phyloP scores from a whole-genome alignment of 169 alveolate genomes.

The Eimeria acervulina region DNA sequence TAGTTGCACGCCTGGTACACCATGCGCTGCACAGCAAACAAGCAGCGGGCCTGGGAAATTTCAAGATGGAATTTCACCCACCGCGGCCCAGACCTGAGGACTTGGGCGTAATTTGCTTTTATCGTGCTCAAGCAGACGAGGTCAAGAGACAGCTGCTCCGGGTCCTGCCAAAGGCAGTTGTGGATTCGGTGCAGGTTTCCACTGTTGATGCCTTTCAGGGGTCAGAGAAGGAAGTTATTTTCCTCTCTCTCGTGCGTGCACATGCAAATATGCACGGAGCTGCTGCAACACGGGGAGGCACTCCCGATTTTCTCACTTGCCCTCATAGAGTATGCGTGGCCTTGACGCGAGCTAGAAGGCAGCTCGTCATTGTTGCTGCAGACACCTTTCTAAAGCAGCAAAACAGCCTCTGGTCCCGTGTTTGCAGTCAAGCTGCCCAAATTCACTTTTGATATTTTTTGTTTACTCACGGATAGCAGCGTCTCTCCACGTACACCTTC shows the following conservation, averaged over 20 bases:
- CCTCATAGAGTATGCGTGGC: constrained; percentile 82
- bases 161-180: constrained; percentile 19
- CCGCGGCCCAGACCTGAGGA: constrained; percentile 40
- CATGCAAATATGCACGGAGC: not conserved
- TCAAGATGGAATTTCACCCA: not conserved
- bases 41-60: not conserved
- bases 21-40: not conserved
- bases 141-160: constrained; percentile 27
- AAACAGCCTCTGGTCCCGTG: constrained; percentile 16
- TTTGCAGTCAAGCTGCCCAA: constrained; percentile 47
- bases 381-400: constrained; percentile 47
- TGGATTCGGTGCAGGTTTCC: constrained; percentile 57
- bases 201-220: constrained; percentile 86
- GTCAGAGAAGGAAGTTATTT: constrained; percentile 79
- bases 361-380: constrained; percentile 70
- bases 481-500: not conserved
- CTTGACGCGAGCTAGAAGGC: constrained; percentile 80
- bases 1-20: constrained; percentile 40
- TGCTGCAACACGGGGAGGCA: not conserved
- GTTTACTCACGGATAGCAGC: not conserved
- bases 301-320: constrained; percentile 64
- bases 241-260: constrained; percentile 83
- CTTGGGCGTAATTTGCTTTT: constrained; percentile 79
- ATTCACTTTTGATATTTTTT: not conserved
- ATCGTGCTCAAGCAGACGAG: constrained; percentile 72